Percentiles rank a stretch among this genome's conserved stretches.
These are phyloP conservation scores for Aureobasidium uvarum DNA, from an alignment of 2,329 filamentous ascomycete genomes.

Conservation along the genomic window DNA sequence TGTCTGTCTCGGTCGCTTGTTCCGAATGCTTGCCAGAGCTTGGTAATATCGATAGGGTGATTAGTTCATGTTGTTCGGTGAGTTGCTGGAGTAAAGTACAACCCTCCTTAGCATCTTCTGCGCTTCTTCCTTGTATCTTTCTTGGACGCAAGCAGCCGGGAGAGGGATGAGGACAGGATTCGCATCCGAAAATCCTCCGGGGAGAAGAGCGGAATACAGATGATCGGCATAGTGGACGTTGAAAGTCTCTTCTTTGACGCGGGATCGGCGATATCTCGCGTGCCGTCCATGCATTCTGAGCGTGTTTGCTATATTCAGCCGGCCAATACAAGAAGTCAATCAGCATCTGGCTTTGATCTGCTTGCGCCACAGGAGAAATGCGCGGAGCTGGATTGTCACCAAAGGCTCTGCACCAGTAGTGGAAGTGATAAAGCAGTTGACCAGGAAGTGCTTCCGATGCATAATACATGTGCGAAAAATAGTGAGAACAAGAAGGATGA, in stretches of 20 bases:
- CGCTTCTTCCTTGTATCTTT: too few relatives aligned
- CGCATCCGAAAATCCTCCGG: neutral
- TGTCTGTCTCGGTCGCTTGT: neutral
- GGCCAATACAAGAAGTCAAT: neutral
- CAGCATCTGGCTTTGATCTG: neutral
- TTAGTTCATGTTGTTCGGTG: neutral
- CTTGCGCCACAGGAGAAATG: neutral
- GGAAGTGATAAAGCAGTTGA: neutral
- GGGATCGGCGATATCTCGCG: slow-evolving; percentile 9
- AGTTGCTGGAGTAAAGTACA: neutral
- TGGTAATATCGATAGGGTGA: neutral
- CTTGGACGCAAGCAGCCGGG: too few relatives aligned
- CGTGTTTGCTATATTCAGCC: neutral
- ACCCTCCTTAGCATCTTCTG: neutral
- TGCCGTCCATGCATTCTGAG: neutral
- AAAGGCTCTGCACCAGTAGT: neutral
- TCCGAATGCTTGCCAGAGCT: slow-evolving; percentile 11
- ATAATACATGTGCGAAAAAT: neutral
- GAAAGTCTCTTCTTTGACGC: neutral
- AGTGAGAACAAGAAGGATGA: neutral
- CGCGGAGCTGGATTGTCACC: neutral
- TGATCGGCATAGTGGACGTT: slow-evolving; percentile 5
- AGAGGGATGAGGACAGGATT: too few relatives aligned
- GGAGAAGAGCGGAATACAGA: neutral
- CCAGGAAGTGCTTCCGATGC: neutral